Percentiles rank a stretch among this genome's conserved stretches.
These are phyloP conservation scores for Penicillium crustosum DNA, from an alignment of 2,329 filamentous ascomycete species.

Conservation along the genomic window DNA sequence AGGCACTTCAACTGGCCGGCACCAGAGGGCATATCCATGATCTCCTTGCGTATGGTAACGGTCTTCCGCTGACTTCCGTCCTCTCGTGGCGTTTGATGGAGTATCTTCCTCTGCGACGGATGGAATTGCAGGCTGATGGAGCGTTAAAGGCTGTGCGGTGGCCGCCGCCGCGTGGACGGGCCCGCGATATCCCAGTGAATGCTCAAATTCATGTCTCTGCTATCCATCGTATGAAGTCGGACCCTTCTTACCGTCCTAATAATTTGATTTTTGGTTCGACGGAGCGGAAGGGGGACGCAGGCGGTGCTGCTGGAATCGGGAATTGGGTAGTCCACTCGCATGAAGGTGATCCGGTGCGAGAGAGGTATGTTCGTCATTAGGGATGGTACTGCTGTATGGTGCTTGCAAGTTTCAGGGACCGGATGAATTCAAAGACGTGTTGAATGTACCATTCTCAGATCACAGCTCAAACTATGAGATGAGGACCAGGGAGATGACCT, in stretches of 20 bases:
- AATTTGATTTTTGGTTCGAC: conserved; percentile 65
- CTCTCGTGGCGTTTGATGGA: conserved; percentile 72
- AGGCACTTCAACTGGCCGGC: background rate
- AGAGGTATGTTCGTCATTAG: conserved; percentile 17
- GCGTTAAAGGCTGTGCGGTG: conserved; percentile 70
- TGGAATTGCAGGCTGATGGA: conserved; percentile 61
- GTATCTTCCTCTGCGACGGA: conserved; percentile 70
- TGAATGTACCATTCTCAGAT: too few relatives aligned
- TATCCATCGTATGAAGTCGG: conserved; percentile 64
- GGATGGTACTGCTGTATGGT: too few relatives aligned
- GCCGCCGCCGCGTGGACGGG: conserved; percentile 71
- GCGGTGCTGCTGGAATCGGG: conserved; percentile 47
- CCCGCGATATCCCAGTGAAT: conserved; percentile 66
- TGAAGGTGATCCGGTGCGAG: conserved; percentile 17
- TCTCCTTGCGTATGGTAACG: conserved; percentile 61
- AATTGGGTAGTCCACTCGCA: conserved; percentile 14
- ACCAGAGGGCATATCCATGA: conserved; percentile 59
- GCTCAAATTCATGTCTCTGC: conserved; percentile 69
- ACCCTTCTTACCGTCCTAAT: conserved; percentile 64
- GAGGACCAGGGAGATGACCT: too few relatives aligned
- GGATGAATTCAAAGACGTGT: too few relatives aligned
- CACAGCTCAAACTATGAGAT: too few relatives aligned
- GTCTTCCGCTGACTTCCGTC: conserved; percentile 54
- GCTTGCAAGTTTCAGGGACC: too few relatives aligned
- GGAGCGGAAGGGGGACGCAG: conserved; percentile 28